Evolutionary conservation across 1,284 basidiomycete species (phyloP), one percentile per base, ranked within the genome.

Genomic region (Cryptococcus sp.): DNA sequence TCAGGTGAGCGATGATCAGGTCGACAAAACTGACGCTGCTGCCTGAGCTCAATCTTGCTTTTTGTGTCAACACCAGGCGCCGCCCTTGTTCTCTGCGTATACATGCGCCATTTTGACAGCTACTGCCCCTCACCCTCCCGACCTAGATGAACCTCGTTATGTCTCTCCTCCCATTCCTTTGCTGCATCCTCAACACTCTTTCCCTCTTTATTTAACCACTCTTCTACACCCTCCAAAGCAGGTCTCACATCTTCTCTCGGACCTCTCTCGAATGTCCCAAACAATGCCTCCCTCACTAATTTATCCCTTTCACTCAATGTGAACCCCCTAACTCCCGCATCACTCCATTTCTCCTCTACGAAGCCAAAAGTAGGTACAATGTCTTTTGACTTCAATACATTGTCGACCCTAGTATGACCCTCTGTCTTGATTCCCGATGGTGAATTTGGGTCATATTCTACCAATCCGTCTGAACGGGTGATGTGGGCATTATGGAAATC

Each of bases 201-300:
- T 5, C 65, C 67, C 45, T 61, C 62, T n/a, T 63, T 63, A 22
- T 57, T 54, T 4, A 67, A 34, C 43, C 61, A 64, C 40, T 74
- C 72, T 16, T 66, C 32, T 10, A 72, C 57, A 37, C 69, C 70
- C 9, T 71, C 70, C 25, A 71, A 62, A 11, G 56, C 57, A 1
- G 70, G 70, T 31, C 59, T 50, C 0, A 55, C 45, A 11, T 47
- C 54, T 28, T 61, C 55, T 50, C 57, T 53, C 2, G 59, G 50
- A 16, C 59, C 60, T 36, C 65, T 62, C 57, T 68, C 66, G 64
- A 61, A 69, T 1, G 62, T 69, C 0, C 72, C 72, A 53, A 66
- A 71, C 42, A 74, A 32, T 0, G 70, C 67, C 56, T 74, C 70
- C 52, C 59, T 61, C 24, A 72, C 64, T 40, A 46, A 36, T 32